Percentiles rank a stretch among this genome's conserved stretches.
These are phyloP conservation scores for Sporothrix euskadiensis DNA, from an alignment of 2,329 filamentous ascomycete species.

Conservation along the genomic window DNA sequence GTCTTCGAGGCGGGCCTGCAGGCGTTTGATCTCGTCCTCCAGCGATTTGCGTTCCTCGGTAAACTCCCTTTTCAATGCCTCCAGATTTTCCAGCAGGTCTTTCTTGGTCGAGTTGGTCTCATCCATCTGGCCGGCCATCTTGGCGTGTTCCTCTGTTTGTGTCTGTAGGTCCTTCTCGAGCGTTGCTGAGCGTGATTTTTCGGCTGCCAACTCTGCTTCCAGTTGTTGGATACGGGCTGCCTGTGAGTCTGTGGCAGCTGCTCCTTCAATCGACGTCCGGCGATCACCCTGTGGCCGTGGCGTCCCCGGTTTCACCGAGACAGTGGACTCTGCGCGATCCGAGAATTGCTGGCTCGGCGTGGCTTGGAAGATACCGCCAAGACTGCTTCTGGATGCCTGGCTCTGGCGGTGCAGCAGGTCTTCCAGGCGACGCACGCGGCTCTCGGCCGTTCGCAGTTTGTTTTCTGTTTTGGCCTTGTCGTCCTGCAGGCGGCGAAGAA, in stretches of 20 bases:
- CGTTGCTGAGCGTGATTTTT: slow-evolving; percentile 66
- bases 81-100: slow-evolving; percentile 91
- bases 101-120: slow-evolving; percentile 91
- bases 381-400: slow-evolving; percentile 56
- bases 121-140: slow-evolving; percentile 69
- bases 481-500: slow-evolving; percentile 73
- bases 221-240: slow-evolving; percentile 58
- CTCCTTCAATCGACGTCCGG: slow-evolving; percentile 49
- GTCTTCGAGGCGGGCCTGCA: slow-evolving; percentile 79
- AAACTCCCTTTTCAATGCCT: slow-evolving; percentile 87
- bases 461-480: slow-evolving; percentile 76
- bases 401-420: slow-evolving; percentile 86
- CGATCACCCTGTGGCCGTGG: slow-evolving; percentile 47
- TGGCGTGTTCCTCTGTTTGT: slow-evolving; percentile 57
- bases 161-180: slow-evolving; percentile 70
- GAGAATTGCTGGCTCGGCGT: slow-evolving; percentile 47
- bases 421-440: slow-evolving; percentile 85
- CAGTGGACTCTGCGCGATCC: slow-evolving; percentile 52
- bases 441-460: slow-evolving; percentile 79
- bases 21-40: slow-evolving; percentile 73
- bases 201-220: slow-evolving; percentile 74
- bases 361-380: slow-evolving; percentile 56
- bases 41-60: slow-evolving; percentile 79
- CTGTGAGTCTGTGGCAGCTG: slow-evolving; percentile 42
- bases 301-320: slow-evolving; percentile 47